Conservation (phyloP, 139 green algal species). For the Asterochloris sp. region DNA sequence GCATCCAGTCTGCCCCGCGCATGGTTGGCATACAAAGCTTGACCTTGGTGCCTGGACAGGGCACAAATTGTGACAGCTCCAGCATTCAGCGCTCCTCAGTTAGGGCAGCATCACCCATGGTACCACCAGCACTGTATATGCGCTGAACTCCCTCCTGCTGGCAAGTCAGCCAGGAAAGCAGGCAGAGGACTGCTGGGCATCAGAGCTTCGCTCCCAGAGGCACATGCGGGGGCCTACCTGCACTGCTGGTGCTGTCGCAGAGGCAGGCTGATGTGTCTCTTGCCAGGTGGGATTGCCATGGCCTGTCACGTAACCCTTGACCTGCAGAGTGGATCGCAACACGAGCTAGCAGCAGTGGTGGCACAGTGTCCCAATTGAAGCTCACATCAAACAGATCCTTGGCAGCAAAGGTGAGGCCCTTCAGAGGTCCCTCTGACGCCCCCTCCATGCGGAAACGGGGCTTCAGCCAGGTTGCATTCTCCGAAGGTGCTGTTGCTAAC, state of each 20-base stretch:
- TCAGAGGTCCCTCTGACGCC: constrained; percentile 3
- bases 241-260: constrained; percentile 56
- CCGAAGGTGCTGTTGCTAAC: too few species aligned
- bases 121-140: too few species aligned
- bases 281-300: constrained; percentile 81
- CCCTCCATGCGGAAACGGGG: not conserved
- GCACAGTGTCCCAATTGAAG: not conserved
- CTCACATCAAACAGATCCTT: constrained; percentile 50
- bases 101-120: too few species aligned
- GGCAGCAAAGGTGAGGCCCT: constrained; percentile 26
- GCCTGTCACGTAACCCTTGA: constrained; percentile 60
- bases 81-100: too few species aligned
- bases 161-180: too few species aligned
- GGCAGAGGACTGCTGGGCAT: too few species aligned
- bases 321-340: constrained; percentile 9
- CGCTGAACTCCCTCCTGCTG: too few species aligned
- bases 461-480: not conserved
- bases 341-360: not conserved
- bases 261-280: constrained; percentile 53
- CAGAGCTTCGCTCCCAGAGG: too few species aligned
- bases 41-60: too few species aligned
- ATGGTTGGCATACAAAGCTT: too few species aligned
- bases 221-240: constrained; percentile 23
- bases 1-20: too few species aligned
- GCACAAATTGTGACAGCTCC: too few species aligned